Evolutionary conservation across 2,329 filamentous ascomycete species (phyloP).

Genomic region (Periconia digitata): DNA sequence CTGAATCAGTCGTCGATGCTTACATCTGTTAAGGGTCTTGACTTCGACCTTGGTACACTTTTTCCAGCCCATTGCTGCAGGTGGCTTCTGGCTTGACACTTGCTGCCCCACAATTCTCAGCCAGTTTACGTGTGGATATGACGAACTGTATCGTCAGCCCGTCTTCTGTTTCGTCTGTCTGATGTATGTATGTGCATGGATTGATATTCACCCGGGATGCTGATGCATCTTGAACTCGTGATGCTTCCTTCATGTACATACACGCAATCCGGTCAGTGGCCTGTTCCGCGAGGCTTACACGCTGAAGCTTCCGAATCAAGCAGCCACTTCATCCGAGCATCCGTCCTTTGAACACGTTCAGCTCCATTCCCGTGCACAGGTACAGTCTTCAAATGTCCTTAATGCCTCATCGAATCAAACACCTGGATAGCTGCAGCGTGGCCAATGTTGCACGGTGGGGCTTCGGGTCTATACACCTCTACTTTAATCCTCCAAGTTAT

Average conservation of each 20-base stretch:
- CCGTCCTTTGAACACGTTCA: background rate
- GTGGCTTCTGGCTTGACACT: background rate
- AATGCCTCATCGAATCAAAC: background rate
- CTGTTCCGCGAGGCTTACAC: background rate
- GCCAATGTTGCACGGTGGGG: background rate
- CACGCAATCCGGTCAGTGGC: background rate
- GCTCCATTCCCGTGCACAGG: no score
- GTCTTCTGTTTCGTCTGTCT: background rate
- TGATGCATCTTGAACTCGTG: background rate
- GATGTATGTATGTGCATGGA: background rate
- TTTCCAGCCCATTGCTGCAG: background rate
- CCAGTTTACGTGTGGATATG: background rate
- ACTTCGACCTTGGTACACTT: background rate
- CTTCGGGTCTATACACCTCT: background rate
- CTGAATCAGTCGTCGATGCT: background rate
- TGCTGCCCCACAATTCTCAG: background rate
- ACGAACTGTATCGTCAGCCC: background rate
- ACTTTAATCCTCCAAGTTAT: background rate
- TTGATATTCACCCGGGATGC: background rate
- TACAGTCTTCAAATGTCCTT: background rate
- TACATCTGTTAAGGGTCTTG: background rate
- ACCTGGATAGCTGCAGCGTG: no score
- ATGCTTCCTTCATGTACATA: background rate
- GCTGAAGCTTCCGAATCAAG: background rate
- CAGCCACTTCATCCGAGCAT: background rate